These are phyloP conservation scores for Solanum gracilifrons DNA, from an alignment of 257 asterid genomes.

Conservation along the genomic window DNA sequence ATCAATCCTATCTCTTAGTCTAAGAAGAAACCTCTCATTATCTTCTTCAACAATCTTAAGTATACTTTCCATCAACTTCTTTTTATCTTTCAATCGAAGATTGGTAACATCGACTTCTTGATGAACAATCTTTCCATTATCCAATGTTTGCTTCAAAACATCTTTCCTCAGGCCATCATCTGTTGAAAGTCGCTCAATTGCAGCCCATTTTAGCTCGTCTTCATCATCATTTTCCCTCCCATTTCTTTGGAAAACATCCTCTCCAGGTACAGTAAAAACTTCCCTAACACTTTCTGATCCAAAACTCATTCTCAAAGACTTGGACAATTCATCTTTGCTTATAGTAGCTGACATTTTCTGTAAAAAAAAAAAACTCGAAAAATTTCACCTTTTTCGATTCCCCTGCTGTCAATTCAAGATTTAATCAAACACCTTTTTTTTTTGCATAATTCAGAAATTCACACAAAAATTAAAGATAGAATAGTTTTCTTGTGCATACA, in stretches of 20 bases:
- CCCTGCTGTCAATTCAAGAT: not conserved
- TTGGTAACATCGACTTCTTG: conserved; percentile 61
- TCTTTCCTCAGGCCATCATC: conserved; percentile 76
- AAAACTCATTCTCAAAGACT: not conserved
- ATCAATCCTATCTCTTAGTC: conserved; percentile 73
- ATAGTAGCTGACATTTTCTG: not conserved
- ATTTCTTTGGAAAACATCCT: conserved; percentile 53
- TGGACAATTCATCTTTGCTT: not conserved
- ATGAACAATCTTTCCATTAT: conserved; percentile 51
- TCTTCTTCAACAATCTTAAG: conserved; percentile 81
- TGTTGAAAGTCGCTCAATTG: conserved; percentile 85
- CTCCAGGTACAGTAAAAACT: conserved; percentile 42
- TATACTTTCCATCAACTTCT: conserved; percentile 47
- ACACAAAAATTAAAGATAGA: no score
- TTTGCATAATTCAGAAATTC: not conserved
- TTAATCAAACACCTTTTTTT: no score
- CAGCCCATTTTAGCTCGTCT: conserved; percentile 89
- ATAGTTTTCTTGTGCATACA: no score
- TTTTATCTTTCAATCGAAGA: conserved; percentile 49
- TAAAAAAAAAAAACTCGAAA: not conserved
- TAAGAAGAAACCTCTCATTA: conserved; percentile 67
- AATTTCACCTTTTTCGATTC: not conserved
- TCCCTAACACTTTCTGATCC: not conserved
- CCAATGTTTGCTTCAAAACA: conserved; percentile 53
- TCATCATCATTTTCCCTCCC: conserved; percentile 63